These are phyloP conservation scores for Emydomyces testavorans DNA, from an alignment of 2,329 filamentous ascomycete species.

Conservation along the genomic window DNA sequence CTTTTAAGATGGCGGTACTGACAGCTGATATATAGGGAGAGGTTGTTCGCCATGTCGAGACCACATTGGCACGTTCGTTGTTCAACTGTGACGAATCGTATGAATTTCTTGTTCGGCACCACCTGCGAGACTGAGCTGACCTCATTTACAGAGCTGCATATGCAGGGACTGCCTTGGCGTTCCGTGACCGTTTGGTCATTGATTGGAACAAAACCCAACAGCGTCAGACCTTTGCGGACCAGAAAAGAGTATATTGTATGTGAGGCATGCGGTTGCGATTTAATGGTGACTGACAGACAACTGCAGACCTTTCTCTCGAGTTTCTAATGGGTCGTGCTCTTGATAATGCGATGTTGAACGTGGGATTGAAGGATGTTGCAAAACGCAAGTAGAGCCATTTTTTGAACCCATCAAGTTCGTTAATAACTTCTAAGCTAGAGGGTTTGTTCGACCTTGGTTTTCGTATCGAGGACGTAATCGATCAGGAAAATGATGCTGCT, in stretches of 20 bases:
- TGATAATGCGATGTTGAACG: conserved; percentile 97
- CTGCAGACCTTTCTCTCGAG: conserved; percentile 79
- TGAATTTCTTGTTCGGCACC: conserved; percentile 16
- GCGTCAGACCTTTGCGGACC: conserved; percentile 77
- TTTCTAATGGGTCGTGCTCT: conserved; percentile 94
- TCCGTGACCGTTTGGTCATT: conserved; percentile 82
- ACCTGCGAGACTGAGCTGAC: not conserved
- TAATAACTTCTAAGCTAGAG: conserved; percentile 33
- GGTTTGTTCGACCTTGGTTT: conserved; percentile 85
- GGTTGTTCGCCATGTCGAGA: conserved; percentile 88
- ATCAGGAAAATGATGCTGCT: conserved; percentile 90
- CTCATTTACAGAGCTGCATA: conserved; percentile 58
- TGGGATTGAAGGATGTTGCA: conserved; percentile 74
- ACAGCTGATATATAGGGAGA: conserved; percentile 48
- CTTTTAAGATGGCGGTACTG: not conserved
- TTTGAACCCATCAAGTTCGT: not conserved
- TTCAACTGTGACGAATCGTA: conserved; percentile 91
- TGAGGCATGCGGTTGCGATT: not conserved
- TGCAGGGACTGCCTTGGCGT: conserved; percentile 77
- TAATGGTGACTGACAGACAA: conserved; percentile 4
- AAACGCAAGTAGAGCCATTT: conserved; percentile 46
- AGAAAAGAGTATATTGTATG: conserved; percentile 84
- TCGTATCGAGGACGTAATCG: conserved; percentile 89
- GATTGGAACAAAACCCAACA: conserved; percentile 99
- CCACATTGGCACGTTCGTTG: conserved; percentile 84